phyloP scores from a whole-genome alignment of 139 green algal species.

The Zygnema cylindricum region DNA sequence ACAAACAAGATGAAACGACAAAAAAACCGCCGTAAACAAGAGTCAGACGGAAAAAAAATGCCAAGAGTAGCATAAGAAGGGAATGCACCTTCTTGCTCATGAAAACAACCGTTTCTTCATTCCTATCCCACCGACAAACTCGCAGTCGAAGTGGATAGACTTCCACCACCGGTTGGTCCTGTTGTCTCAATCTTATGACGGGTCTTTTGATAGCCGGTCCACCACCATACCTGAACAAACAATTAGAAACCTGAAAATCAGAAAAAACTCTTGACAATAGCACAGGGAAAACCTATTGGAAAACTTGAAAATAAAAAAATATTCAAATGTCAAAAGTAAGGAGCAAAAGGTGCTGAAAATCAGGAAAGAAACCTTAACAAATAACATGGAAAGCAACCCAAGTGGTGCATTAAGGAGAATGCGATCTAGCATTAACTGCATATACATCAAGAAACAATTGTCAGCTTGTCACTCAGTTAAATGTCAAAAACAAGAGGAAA shows the following conservation, averaged over 20 bases:
- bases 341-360: too few relatives aligned
- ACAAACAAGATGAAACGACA: not conserved
- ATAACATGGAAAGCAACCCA: too few relatives aligned
- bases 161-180: constrained; percentile 35
- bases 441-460: too few relatives aligned
- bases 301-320: too few relatives aligned
- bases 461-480: too few relatives aligned
- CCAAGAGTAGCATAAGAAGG: constrained; percentile 15
- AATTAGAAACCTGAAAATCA: constrained; percentile 8
- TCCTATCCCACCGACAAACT: constrained; percentile 12
- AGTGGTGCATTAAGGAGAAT: too few relatives aligned
- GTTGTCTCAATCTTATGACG: constrained; percentile 7
- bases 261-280: not conserved
- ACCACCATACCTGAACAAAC: constrained; percentile 46
- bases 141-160: constrained; percentile 49
- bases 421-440: too few relatives aligned
- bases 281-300: too few relatives aligned
- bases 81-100: constrained; percentile 42
- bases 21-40: constrained; percentile 12
- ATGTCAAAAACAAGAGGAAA: too few relatives aligned
- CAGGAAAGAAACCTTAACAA: too few relatives aligned
- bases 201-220: constrained; percentile 28
- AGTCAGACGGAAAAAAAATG: not conserved
- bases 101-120: not conserved
- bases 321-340: too few relatives aligned